Conservation (phyloP, 192 early-diverging fungal genomes). For the Spinellus fusiger region DNA sequence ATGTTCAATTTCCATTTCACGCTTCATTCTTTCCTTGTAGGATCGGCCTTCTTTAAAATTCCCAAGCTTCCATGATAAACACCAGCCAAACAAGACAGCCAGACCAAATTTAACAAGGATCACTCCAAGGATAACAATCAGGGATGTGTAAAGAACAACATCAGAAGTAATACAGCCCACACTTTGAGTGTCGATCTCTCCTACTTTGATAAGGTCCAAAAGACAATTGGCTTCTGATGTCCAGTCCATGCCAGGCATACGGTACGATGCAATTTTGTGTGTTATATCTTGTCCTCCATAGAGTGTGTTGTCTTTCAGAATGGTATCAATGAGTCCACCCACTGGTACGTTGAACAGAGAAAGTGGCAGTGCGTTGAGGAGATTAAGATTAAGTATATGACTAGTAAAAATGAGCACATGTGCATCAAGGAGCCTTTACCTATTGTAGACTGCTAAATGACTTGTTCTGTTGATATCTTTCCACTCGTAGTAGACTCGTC, state of each 20-base stretch:
- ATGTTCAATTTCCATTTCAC: slow-evolving; percentile 64
- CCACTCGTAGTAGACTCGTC: slow-evolving; percentile 32
- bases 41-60: slow-evolving; percentile 60
- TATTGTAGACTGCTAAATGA: slow-evolving; percentile 28
- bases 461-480: slow-evolving; percentile 18
- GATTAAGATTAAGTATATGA: slow-evolving; percentile 29
- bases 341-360: slow-evolving; percentile 17
- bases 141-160: slow-evolving; percentile 71
- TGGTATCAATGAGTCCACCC: slow-evolving; percentile 20
- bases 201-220: slow-evolving; percentile 70
- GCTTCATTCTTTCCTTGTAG: slow-evolving; percentile 61
- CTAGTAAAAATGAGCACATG: too few species aligned
- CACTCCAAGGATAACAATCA: slow-evolving; percentile 62
- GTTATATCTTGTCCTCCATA: slow-evolving; percentile 52
- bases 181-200: slow-evolving; percentile 73
- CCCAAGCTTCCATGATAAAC: slow-evolving; percentile 72
- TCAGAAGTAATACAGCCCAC: slow-evolving; percentile 82
- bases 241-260: slow-evolving; percentile 38
- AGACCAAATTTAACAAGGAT: slow-evolving; percentile 68
- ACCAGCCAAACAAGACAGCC: slow-evolving; percentile 79
- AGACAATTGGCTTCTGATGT: slow-evolving; percentile 64
- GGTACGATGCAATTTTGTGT: slow-evolving; percentile 28
- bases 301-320: slow-evolving; percentile 2
- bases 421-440: too few species aligned
- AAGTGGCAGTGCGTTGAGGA: slow-evolving; percentile 24